Percentiles rank a stretch among this genome's conserved stretches.
Evolutionary conservation across 176 grass and related monocot genomes (phyloP).

Genomic region (Chrysopogon serrulatus): DNA sequence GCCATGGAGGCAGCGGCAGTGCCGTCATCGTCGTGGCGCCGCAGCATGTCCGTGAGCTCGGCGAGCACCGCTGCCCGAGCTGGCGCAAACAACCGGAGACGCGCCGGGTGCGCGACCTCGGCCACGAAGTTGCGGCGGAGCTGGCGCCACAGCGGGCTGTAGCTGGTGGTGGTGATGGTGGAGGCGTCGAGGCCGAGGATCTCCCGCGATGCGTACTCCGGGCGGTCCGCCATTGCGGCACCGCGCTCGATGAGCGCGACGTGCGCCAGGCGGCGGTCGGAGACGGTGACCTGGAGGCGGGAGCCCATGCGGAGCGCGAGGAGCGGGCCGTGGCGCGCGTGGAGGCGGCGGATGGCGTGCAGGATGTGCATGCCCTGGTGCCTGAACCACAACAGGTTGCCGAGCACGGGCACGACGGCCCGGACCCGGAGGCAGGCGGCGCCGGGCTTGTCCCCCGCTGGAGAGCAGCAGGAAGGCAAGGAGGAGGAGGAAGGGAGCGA

Average conservation of each 20-base stretch:
- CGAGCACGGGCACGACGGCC: too few relatives aligned
- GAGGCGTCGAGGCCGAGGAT: background rate
- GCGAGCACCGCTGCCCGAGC: background rate
- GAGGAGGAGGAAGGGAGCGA: too few relatives aligned
- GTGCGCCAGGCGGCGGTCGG: constrained; percentile 23
- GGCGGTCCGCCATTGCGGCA: background rate
- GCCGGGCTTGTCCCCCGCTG: too few relatives aligned
- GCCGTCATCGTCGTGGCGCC: background rate
- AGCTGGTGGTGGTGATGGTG: background rate
- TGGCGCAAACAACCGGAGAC: background rate
- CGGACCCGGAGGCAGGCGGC: too few relatives aligned
- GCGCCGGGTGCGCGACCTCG: constrained; percentile 11
- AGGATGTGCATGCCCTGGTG: too few relatives aligned
- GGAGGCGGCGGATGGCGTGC: too few relatives aligned
- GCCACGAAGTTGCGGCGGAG: constrained; percentile 31
- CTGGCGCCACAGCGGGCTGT: constrained; percentile 29
- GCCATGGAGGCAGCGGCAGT: background rate
- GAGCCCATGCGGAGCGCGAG: too few relatives aligned
- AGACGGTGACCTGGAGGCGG: too few relatives aligned
- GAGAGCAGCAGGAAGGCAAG: too few relatives aligned
- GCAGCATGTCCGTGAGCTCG: constrained; percentile 3
- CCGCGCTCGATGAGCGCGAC: constrained; percentile 4
- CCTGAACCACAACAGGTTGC: too few relatives aligned
- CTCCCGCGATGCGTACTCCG: background rate
- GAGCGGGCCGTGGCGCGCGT: too few relatives aligned